phyloP scores from a whole-genome alignment of 2,329 filamentous ascomycete genomes.

The Akanthomyces lecanii region DNA sequence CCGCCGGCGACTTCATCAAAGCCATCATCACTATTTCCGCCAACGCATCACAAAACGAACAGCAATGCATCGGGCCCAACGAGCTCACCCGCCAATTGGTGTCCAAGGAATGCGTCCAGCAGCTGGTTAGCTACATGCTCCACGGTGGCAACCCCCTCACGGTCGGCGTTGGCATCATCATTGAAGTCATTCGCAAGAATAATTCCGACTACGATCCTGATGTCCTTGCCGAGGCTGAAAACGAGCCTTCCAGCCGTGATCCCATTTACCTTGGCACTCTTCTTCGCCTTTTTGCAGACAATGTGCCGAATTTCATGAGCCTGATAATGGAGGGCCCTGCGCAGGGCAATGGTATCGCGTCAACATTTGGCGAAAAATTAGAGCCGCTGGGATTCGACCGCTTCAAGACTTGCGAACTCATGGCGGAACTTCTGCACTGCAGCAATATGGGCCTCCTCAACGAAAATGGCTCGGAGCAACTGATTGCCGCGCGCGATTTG shows the following conservation, averaged over 20 bases:
- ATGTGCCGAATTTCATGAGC: conserved; percentile 91
- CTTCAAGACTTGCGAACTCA: conserved; percentile 98
- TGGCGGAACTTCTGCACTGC: conserved; percentile 95
- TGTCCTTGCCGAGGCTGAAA: conserved; percentile 73
- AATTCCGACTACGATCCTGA: conserved; percentile 98
- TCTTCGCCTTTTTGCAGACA: conserved; percentile 80
- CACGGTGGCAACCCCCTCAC: conserved; percentile 89
- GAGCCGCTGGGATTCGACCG: conserved; percentile 94
- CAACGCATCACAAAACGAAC: conserved; percentile 95
- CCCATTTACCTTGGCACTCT: conserved; percentile 94
- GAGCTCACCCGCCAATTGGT: conserved; percentile 93
- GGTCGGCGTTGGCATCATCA: conserved; percentile 93
- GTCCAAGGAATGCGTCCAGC: conserved; percentile 75
- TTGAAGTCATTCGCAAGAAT: conserved; percentile 98
- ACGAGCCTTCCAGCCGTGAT: conserved; percentile 77
- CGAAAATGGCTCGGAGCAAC: conserved; percentile 81
- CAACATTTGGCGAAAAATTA: conserved; percentile 85
- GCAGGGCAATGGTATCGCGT: conserved; percentile 70
- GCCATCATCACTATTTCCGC: conserved; percentile 98
- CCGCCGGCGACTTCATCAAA: conserved; percentile 95
- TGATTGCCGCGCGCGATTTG: conserved; percentile 73
- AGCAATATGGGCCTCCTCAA: conserved; percentile 98
- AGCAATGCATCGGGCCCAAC: conserved; percentile 98
- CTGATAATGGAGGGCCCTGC: conserved; percentile 76
- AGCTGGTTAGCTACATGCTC: conserved; percentile 88